phyloP scores from a whole-genome alignment of 768 basidiomycete genomes.

The Lenzites betulinus region DNA sequence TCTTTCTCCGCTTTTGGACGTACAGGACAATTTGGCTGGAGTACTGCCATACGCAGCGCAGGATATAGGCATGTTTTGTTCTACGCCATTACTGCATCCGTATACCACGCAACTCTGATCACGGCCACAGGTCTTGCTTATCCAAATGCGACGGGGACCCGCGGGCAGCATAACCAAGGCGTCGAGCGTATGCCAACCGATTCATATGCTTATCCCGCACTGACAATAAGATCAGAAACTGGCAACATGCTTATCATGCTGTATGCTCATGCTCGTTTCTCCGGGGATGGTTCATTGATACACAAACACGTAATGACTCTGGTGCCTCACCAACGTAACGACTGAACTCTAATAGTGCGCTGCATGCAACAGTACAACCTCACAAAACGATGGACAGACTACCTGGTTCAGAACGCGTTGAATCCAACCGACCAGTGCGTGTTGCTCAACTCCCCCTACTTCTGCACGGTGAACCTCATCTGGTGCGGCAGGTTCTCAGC shows the following conservation, averaged over 20 bases:
- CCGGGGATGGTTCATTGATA: constrained; percentile 32
- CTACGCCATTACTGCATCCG: too few species aligned
- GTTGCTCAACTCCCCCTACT: background rate
- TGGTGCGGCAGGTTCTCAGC: constrained; percentile 3
- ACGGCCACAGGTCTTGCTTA: constrained; percentile 1
- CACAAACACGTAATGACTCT: background rate
- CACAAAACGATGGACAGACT: constrained; percentile 26
- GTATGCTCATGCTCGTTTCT: constrained; percentile 33
- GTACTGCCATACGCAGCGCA: constrained; percentile 26
- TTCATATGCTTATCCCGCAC: background rate
- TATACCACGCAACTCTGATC: background rate
- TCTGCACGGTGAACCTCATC: too few species aligned
- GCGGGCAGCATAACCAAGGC: background rate
- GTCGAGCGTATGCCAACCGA: constrained; percentile 13
- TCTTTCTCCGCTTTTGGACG: constrained; percentile 32
- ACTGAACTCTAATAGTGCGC: background rate
- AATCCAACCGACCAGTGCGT: constrained; percentile 12
- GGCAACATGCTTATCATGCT: constrained; percentile 35
- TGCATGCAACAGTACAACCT: constrained; percentile 24
- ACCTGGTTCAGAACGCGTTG: constrained; percentile 24
- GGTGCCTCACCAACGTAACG: too few species aligned
- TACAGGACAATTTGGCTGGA: constrained; percentile 21
- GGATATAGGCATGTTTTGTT: constrained; percentile 28
- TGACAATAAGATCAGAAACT: constrained; percentile 26
- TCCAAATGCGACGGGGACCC: constrained; percentile 15